A percentile compares a stretch with the other conserved stretches of the same genome.
phyloP scores from a whole-genome alignment of 2,329 filamentous ascomycete species.

The Claviceps arundinis region DNA sequence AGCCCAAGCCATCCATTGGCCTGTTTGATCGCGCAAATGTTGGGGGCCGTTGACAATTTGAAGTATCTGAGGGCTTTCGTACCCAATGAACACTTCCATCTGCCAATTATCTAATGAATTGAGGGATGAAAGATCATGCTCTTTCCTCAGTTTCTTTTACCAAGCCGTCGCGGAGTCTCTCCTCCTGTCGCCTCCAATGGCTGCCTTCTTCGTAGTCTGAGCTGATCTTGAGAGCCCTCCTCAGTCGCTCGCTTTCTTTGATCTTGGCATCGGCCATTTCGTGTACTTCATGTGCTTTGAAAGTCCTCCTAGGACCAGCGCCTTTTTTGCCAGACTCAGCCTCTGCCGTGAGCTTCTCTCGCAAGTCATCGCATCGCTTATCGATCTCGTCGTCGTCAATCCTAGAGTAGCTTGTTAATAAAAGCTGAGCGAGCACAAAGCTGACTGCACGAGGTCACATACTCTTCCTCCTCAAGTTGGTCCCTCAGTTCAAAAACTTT shows the following conservation, averaged over 20 bases:
- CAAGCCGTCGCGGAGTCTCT: slow-evolving; percentile 38
- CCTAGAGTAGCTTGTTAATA: slow-evolving; percentile 25
- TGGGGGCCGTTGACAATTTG: neutral
- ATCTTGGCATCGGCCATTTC: slow-evolving; percentile 94
- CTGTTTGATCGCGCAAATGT: neutral
- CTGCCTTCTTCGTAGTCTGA: slow-evolving; percentile 75
- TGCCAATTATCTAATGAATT: too few species aligned
- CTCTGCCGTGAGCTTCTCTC: slow-evolving; percentile 27
- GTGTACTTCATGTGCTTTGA: slow-evolving; percentile 92
- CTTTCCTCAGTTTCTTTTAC: slow-evolving; percentile 23
- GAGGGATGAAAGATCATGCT: neutral
- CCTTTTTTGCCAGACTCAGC: slow-evolving; percentile 20
- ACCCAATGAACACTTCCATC: neutral
- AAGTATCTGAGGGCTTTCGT: neutral
- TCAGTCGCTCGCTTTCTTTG: slow-evolving; percentile 78
- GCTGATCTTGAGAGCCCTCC: slow-evolving; percentile 76
- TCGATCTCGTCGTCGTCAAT: slow-evolving; percentile 89
- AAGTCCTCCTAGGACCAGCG: slow-evolving; percentile 31
- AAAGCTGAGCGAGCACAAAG: neutral
- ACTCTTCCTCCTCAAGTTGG: slow-evolving; percentile 82
- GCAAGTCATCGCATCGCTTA: slow-evolving; percentile 31
- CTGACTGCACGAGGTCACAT: slow-evolving; percentile 5
- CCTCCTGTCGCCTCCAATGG: slow-evolving; percentile 76
- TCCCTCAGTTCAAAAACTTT: slow-evolving; percentile 86
- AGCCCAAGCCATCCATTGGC: neutral